phyloP scores from a whole-genome alignment of 495 filamentous ascomycete species.

The Neurospora sp. region DNA sequence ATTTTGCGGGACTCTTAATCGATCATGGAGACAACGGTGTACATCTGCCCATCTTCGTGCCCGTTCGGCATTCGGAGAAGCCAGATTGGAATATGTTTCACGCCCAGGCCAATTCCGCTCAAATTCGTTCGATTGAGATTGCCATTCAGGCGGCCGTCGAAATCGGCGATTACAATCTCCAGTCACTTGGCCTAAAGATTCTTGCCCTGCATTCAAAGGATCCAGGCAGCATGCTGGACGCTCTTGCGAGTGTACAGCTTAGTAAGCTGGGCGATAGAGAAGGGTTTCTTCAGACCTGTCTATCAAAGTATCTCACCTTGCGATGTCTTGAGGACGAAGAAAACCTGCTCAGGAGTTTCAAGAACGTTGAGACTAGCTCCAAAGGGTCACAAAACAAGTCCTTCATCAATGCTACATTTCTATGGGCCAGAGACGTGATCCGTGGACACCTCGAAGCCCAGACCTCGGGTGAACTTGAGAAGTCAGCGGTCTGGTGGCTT shows the following conservation, averaged over 20 bases:
- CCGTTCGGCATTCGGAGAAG: conserved; percentile 1
- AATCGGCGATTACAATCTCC: conserved; percentile 9
- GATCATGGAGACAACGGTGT: not conserved
- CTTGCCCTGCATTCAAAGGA: conserved; percentile 8
- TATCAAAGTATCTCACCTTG: conserved; percentile 10
- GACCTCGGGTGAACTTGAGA: not conserved
- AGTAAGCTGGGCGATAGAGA: conserved; percentile 12
- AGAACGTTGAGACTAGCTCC: not conserved
- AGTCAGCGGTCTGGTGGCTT: not conserved
- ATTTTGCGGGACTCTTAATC: conserved; percentile 4
- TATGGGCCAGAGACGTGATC: not conserved
- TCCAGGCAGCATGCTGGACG: conserved; percentile 5
- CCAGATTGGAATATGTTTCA: conserved; percentile 11
- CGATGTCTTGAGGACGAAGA: not conserved
- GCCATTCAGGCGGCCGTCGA: conserved; percentile 6
- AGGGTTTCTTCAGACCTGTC: conserved; percentile 8
- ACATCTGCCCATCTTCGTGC: conserved; percentile 13
- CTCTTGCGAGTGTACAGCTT: conserved; percentile 6
- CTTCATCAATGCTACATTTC: not conserved
- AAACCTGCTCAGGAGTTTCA: not conserved
- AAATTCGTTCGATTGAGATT: conserved; percentile 4
- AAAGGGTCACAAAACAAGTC: not conserved
- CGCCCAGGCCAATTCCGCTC: not conserved
- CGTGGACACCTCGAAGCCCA: not conserved
- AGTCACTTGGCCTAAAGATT: conserved; percentile 8